phyloP scores from a whole-genome alignment of 805 yeast species.

The Suhomyces vadensis region DNA sequence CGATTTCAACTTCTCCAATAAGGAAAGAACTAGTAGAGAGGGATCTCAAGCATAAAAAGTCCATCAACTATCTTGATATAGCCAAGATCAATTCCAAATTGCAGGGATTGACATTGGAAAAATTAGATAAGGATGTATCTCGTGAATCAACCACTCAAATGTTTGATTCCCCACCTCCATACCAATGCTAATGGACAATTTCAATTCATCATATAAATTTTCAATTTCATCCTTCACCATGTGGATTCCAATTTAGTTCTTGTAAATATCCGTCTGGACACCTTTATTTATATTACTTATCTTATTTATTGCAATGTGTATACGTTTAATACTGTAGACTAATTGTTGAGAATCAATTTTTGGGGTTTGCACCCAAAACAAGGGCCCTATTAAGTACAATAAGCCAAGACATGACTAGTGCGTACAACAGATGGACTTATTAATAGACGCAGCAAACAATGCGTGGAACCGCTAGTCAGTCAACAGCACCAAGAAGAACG shows the following conservation, averaged over 20 bases:
- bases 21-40: conserved; percentile 14
- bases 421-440: too few species aligned
- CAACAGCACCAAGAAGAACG: too few species aligned
- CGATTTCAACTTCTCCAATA: conserved; percentile 31
- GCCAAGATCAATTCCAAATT: conserved; percentile 27
- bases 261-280: conserved; percentile 5
- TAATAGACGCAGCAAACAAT: too few species aligned
- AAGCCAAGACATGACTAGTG: too few species aligned
- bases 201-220: background rate
- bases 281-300: conserved; percentile 1
- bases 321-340: background rate
- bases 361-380: conserved; percentile 1
- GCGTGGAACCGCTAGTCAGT: too few species aligned
- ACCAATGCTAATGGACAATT: conserved; percentile 15
- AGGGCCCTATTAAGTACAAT: too few species aligned
- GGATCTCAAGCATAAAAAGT: conserved; percentile 16
- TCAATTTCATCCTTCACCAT: background rate
- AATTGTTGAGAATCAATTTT: background rate
- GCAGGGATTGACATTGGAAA: conserved; percentile 15
- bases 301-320: conserved; percentile 2
- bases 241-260: too few species aligned
- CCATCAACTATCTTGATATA: conserved; percentile 30
- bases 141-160: conserved; percentile 3
- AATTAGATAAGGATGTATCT: conserved; percentile 8
- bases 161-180: conserved; percentile 28